Conservation (phyloP, 768 basidiomycete genomes). For the Suillus bovinus region DNA sequence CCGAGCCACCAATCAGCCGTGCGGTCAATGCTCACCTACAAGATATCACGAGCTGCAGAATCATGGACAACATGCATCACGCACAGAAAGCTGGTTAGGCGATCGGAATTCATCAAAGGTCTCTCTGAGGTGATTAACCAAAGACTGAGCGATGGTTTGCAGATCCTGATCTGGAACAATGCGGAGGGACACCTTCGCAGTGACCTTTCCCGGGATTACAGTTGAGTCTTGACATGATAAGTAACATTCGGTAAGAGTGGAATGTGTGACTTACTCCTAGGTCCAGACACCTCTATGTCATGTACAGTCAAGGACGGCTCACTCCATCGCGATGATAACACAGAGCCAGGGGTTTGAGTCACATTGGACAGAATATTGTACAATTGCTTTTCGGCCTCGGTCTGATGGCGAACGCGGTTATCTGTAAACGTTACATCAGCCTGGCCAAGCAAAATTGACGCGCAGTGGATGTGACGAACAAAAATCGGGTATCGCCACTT, state of each 20-base stretch:
- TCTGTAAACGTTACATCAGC: conserved; percentile 43
- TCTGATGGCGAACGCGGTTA: conserved; percentile 71
- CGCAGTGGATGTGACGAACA: conserved; percentile 50
- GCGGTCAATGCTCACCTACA: conserved; percentile 74
- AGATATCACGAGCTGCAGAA: neutral
- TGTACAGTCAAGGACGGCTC: conserved; percentile 91
- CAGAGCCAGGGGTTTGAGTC: conserved; percentile 64
- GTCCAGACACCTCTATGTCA: conserved; percentile 79
- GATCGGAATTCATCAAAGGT: conserved; percentile 64
- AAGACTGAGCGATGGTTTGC: conserved; percentile 58
- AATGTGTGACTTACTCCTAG: conserved; percentile 55
- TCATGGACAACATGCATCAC: neutral
- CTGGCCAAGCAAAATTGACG: neutral
- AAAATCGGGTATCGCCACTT: conserved; percentile 76
- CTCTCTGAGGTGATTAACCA: conserved; percentile 57
- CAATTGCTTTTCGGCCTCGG: conserved; percentile 62
- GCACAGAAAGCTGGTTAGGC: conserved; percentile 71
- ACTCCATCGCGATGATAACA: conserved; percentile 80
- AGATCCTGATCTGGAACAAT: conserved; percentile 94
- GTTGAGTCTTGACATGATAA: conserved; percentile 60
- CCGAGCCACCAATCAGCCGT: conserved; percentile 98
- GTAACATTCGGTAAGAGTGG: neutral
- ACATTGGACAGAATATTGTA: conserved; percentile 71
- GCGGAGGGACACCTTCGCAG: conserved; percentile 85
- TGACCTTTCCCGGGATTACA: conserved; percentile 83